A percentile compares a stretch with the other conserved stretches of the same genome.
Evolutionary conservation across 106 monocot species (phyloP).

Genomic region (Agapanthus africanus): DNA sequence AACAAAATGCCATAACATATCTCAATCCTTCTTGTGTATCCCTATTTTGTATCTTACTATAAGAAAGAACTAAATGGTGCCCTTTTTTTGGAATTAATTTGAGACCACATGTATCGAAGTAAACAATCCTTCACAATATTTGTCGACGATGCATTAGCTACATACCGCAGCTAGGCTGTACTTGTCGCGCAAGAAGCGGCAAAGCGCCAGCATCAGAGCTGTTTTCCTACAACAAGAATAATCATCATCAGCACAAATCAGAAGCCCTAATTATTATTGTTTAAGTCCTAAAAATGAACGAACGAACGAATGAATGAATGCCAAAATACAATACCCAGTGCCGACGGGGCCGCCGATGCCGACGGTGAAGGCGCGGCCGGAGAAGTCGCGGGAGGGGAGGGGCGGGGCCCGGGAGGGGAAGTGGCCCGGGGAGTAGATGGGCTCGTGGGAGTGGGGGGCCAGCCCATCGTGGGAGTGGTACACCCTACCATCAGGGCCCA

Average conservation of each 20-base stretch:
- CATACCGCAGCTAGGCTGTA: slow-evolving; percentile 97
- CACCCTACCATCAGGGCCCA: slow-evolving; percentile 66
- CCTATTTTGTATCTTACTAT: too few relatives aligned
- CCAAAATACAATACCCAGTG: slow-evolving; percentile 44
- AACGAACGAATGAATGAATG: neutral
- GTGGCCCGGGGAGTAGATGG: slow-evolving; percentile 85
- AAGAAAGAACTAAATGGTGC: too few relatives aligned
- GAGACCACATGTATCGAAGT: too few relatives aligned
- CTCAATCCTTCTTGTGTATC: too few relatives aligned
- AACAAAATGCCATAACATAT: too few relatives aligned
- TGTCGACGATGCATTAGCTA: too few relatives aligned
- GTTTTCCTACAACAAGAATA: slow-evolving; percentile 84
- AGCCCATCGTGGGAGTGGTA: slow-evolving; percentile 95
- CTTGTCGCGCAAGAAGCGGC: slow-evolving; percentile 70
- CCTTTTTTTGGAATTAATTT: too few relatives aligned
- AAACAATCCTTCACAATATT: too few relatives aligned
- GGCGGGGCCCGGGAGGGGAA: slow-evolving; percentile 58
- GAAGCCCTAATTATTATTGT: neutral
- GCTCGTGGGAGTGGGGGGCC: slow-evolving; percentile 93
- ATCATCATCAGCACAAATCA: neutral
- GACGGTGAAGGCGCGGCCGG: slow-evolving; percentile 85
- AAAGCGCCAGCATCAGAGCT: slow-evolving; percentile 90
- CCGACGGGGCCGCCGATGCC: slow-evolving; percentile 98
- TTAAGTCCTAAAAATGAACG: neutral
- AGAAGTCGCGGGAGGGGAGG: slow-evolving; percentile 50